Evolutionary conservation across 345 rosid genomes (phyloP).

Genomic region (Salix exigua): DNA sequence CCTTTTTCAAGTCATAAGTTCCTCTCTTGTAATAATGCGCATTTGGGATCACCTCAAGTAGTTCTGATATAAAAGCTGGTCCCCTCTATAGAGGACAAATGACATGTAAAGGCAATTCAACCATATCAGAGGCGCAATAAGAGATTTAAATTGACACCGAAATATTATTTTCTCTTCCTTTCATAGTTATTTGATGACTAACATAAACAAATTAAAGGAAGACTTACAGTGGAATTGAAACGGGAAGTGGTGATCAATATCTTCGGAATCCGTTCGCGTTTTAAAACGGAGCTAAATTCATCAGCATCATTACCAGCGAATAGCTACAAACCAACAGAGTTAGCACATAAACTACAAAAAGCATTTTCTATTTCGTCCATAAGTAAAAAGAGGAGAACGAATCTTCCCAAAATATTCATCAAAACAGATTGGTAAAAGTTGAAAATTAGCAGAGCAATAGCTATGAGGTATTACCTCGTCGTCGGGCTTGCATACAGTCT

Average conservation of each 20-base stretch:
- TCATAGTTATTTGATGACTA: not conserved
- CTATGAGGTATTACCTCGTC: constrained; percentile 58
- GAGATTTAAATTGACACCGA: not conserved
- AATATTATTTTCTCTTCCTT: not conserved
- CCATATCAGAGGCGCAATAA: not conserved
- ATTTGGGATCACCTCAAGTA: constrained; percentile 79
- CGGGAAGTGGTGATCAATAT: constrained; percentile 87
- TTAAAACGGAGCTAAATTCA: constrained; percentile 67
- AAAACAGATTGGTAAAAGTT: too few species aligned
- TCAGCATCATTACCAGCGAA: constrained; percentile 87
- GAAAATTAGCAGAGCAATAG: not conserved
- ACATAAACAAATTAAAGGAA: not conserved
- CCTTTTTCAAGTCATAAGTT: constrained; percentile 91
- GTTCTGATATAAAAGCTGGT: constrained; percentile 71
- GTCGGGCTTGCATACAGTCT: constrained; percentile 83
- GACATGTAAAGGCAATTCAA: constrained; percentile 2
- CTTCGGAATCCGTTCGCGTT: constrained; percentile 55
- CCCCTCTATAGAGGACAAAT: constrained; percentile 57
- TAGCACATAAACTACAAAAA: constrained; percentile 3
- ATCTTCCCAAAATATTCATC: not conserved
- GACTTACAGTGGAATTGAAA: constrained; percentile 80
- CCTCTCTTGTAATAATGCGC: constrained; percentile 77
- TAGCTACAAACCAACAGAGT: constrained; percentile 38
- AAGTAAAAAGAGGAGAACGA: not conserved
- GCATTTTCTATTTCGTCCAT: not conserved